These are phyloP conservation scores for Crassisporium funariophilum DNA, from an alignment of 768 basidiomycete species.

Conservation along the genomic window DNA sequence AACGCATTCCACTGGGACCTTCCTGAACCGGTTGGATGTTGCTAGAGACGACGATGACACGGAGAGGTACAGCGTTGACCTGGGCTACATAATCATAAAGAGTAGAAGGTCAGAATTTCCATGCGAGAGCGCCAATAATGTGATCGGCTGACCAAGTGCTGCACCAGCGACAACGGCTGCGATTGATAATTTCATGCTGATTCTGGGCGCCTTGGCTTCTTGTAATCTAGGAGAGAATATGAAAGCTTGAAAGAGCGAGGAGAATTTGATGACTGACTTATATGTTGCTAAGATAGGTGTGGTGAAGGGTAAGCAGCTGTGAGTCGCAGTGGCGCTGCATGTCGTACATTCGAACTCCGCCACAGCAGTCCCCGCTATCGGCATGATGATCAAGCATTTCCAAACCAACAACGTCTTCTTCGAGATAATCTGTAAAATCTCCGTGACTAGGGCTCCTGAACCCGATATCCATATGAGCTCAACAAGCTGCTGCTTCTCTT, in stretches of 20 bases:
- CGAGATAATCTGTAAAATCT: no score
- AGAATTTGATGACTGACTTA: neutral
- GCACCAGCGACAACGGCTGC: conserved; percentile 39
- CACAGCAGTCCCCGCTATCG: neutral
- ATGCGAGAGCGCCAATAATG: no score
- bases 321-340: conserved; percentile 1
- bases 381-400: no score
- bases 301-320: conserved; percentile 8
- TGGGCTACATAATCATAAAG: conserved; percentile 26
- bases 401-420: no score
- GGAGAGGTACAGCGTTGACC: conserved; percentile 52
- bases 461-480: no score
- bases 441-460: no score
- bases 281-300: conserved; percentile 7
- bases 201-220: no score
- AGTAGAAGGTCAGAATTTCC: neutral
- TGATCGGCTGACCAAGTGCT: conserved; percentile 31
- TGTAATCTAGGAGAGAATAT: no score
- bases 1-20: conserved; percentile 16
- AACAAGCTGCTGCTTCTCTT: no score
- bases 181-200: conserved; percentile 39
- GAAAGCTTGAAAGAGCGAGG: neutral
- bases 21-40: conserved; percentile 10
- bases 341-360: conserved; percentile 9
- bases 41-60: conserved; percentile 41